Evolutionary conservation across 352 stramenopile species (phyloP).

Genomic region (Pythium utonaiense): DNA sequence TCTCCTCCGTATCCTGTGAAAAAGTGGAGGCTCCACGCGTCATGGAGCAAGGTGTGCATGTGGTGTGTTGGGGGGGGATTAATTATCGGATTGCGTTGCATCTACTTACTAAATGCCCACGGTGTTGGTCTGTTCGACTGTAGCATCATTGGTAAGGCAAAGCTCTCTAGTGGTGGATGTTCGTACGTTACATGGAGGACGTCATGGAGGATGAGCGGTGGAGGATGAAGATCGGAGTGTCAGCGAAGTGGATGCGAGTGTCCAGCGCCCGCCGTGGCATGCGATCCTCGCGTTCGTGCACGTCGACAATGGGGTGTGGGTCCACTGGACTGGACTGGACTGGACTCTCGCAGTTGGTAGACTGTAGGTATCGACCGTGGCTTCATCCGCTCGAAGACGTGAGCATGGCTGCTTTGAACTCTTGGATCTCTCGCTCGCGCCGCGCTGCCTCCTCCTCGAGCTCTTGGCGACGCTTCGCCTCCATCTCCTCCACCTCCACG

Average conservation of each 20-base stretch:
- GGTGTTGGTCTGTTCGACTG: neutral
- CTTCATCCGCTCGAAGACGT: neutral
- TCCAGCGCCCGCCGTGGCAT: neutral
- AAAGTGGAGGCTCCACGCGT: no score
- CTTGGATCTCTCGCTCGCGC: slow-evolving; percentile 48
- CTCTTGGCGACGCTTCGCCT: slow-evolving; percentile 40
- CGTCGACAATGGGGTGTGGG: neutral
- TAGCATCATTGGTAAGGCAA: no score
- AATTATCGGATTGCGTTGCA: neutral
- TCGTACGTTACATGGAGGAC: neutral
- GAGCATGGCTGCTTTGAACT: slow-evolving; percentile 57
- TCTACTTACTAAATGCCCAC: neutral
- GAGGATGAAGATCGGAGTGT: neutral
- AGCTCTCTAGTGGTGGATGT: no score
- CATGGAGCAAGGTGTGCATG: no score
- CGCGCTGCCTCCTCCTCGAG: slow-evolving; percentile 44
- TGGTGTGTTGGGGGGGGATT: neutral
- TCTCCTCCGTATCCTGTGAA: neutral
- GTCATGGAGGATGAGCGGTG: neutral
- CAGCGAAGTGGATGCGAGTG: neutral
- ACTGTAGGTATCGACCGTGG: neutral
- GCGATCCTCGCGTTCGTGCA: neutral
- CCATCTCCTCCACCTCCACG: slow-evolving; percentile 47
- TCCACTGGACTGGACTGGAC: no score
- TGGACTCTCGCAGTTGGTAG: neutral